These are phyloP conservation scores for Naganishia vaughanmartiniae DNA, from an alignment of 768 basidiomycete genomes.

Conservation along the genomic window DNA sequence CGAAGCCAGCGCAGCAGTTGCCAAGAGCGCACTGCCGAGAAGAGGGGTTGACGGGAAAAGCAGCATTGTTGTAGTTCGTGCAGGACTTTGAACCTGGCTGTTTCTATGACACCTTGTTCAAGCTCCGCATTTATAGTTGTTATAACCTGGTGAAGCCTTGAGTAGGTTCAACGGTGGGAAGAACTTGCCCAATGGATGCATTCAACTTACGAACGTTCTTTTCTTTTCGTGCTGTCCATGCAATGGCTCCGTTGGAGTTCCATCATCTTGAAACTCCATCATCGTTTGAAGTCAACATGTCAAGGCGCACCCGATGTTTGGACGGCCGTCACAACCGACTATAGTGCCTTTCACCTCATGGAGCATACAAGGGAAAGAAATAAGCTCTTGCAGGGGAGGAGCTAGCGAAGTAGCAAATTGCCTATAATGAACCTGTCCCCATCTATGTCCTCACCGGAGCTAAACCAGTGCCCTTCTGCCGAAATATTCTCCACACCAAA, in stretches of 20 bases:
- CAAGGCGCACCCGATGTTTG: too few species aligned
- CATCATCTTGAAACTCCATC: background rate
- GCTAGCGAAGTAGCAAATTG: too few species aligned
- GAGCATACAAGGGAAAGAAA: too few species aligned
- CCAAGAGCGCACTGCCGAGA: constrained; percentile 12
- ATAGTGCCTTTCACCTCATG: too few species aligned
- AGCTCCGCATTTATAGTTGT: background rate
- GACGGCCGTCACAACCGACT: too few species aligned
- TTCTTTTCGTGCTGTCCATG: background rate
- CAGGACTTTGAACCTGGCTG: background rate
- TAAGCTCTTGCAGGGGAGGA: too few species aligned
- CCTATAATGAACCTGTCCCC: too few species aligned
- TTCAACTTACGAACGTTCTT: background rate
- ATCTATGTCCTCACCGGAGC: too few species aligned
- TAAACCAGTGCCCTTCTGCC: too few species aligned
- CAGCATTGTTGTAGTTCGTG: background rate
- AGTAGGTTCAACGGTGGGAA: background rate
- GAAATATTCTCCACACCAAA: too few species aligned
- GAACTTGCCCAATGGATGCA: background rate
- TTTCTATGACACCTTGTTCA: background rate
- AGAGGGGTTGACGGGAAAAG: constrained; percentile 14
- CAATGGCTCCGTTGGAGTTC: background rate
- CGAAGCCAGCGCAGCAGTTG: background rate
- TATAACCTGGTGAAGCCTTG: background rate
- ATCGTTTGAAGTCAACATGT: background rate